Evolutionary conservation across 2,329 filamentous ascomycete species (phyloP), one percentile per base, ranked within the genome.

Genomic region (Verticillium nonalfalfae): DNA sequence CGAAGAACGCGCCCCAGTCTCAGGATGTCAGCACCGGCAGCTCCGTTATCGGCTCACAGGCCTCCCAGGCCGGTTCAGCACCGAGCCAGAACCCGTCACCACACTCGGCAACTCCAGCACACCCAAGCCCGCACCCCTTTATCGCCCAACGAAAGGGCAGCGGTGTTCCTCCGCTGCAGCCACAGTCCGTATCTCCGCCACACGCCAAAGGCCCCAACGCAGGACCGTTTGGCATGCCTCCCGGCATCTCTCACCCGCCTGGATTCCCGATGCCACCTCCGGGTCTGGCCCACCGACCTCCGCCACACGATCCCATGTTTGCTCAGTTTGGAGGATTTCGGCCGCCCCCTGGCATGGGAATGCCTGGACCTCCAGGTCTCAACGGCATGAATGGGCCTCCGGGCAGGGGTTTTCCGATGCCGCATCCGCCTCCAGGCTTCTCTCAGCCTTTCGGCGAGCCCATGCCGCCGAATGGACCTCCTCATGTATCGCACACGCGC

Each of bases 21-120:
- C 54, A 56, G 4, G 54, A 50, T 21, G 45, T 18, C 18, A 33
- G 54, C 54, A 14, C 14, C 91, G 96, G 65, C 92, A 96, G 65
- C 91, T 95, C 72, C 89, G 80, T 85, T 7, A 84, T 86, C 7
- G 89, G 87, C 58, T 90, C 91, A 3, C 87, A 89, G 64, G 84
- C 87, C 2, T 88, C 90, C 1, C 85, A 90, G 70, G 82, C 89
- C 64, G 78, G 77, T 52, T 80, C 80, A 7, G 76, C 73, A 4
- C 72, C 79, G 18, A 86, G 83, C 65, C 84, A 87, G 63, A 82
- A 81, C 63, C 78, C 80, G 10, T 87, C 86, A 36, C 84, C 86
- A 59, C 85, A 86, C 68, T 78, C 82, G 15, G 77, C 83, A 61
- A 88, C 85, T 33, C 86, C 90, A 14, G 78, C 85, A 40, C 88